Evolutionary conservation across 2,329 filamentous ascomycete genomes (phyloP).

Genomic region (Phialemoniopsis sp.): DNA sequence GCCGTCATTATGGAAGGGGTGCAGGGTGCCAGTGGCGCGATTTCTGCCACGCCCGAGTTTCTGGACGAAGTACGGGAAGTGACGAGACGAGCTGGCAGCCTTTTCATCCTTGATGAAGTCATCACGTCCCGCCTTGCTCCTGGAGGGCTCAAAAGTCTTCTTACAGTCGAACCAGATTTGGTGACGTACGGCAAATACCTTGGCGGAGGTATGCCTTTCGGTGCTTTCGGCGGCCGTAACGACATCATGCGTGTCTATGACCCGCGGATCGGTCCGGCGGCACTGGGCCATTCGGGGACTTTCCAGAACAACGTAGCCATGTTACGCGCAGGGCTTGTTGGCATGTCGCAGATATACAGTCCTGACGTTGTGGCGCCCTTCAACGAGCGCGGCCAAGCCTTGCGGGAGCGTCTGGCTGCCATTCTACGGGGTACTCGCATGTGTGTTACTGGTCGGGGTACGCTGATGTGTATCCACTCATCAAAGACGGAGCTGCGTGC

Average conservation of each 20-base stretch:
- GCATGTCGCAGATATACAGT: conserved; percentile 19
- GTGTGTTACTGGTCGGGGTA: conserved; percentile 16
- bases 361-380: conserved; percentile 15
- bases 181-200: conserved; percentile 54
- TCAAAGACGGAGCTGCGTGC: conserved; percentile 13
- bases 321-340: conserved; percentile 42
- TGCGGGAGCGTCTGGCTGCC: conserved; percentile 12
- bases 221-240: conserved; percentile 49
- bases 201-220: conserved; percentile 55
- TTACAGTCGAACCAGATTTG: conserved; percentile 57
- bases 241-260: conserved; percentile 72
- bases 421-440: conserved; percentile 14
- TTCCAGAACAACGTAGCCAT: conserved; percentile 58
- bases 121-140: conserved; percentile 58
- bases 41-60: conserved; percentile 47
- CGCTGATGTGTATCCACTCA: conserved; percentile 18
- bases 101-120: conserved; percentile 69
- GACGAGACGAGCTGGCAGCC: conserved; percentile 41
- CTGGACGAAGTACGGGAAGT: conserved; percentile 42
- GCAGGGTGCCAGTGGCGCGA: conserved; percentile 57
- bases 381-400: conserved; percentile 17
- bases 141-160: conserved; percentile 48
- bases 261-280: conserved; percentile 55
- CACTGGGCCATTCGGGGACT: conserved; percentile 50
- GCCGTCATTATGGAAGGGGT: conserved; percentile 63